Evolutionary conservation across 1,284 basidiomycete genomes (phyloP), one percentile per base, ranked within the genome.

Genomic region (Fistulinella cinereoalba): DNA sequence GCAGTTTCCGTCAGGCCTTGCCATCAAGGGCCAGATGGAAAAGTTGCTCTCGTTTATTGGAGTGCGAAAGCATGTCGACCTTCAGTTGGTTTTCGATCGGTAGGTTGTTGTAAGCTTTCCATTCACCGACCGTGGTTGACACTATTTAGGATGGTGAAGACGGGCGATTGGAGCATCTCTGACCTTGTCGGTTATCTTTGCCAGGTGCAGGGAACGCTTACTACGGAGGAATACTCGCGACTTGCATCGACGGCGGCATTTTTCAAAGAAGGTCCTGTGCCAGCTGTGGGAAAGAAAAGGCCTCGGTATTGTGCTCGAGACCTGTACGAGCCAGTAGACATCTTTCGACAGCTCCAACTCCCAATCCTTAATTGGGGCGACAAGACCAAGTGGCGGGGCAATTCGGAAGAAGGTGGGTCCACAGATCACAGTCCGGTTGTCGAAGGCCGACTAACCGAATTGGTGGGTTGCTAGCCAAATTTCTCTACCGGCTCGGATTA

Each of bases 311-410:
- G 74, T 44, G 88, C 92, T 0, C 70, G 73, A 27, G 80, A 91
- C 47, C 73, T 95, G 2, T 97, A 96, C 59, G 94, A 97, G 61
- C 96, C 97, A 0, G 61, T 75, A 2, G 85, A 88, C 31, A 72
- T 77, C 1, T 82, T 96, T 52, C 79, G 88, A 10, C 74, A 81
- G 39, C 72, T 98, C 2, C 79, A 80, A 8, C 70, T 99, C 9
- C 92, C 94, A 1, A 64, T 96, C 1, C 74, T 99, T 32, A 92
- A 92, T 58, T 99, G 95, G 95, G 85, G 88, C 1, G 75, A 75
- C 9, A 76, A 82, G 51, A 67, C 69, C 7, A 92, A 87, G 61
- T 97, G 94, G 94, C 76, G 79, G 44, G 66, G 75, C 3, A 79
- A 75, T 18, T 91, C 90, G 0, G 89, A 92, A 23, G 94, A 97